Conservation (phyloP, 2,329 filamentous ascomycete species). For the Rutstroemia sydowiana region DNA sequence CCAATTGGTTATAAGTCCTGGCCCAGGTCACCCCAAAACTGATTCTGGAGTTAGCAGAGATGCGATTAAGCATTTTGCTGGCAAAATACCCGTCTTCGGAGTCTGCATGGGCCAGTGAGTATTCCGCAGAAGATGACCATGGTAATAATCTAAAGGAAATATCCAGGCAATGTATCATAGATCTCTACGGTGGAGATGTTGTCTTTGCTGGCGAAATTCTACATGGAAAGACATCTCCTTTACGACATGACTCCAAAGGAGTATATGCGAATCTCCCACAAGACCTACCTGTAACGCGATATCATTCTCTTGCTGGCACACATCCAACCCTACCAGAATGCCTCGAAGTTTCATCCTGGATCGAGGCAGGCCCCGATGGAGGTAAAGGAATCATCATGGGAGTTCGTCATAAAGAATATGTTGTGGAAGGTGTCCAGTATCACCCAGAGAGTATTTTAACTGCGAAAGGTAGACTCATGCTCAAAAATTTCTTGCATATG, state of each 20-base stretch:
- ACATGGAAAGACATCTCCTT: slow-evolving; percentile 90
- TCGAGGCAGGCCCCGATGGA: slow-evolving; percentile 64
- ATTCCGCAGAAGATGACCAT: slow-evolving; percentile 10
- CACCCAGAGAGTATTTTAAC: slow-evolving; percentile 97
- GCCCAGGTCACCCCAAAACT: slow-evolving; percentile 82
- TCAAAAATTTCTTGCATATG: slow-evolving; percentile 85
- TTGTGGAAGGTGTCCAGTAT: slow-evolving; percentile 95
- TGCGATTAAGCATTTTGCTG: slow-evolving; percentile 83
- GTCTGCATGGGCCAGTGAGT: slow-evolving; percentile 95
- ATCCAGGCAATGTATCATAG: slow-evolving; percentile 83
- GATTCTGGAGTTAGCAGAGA: slow-evolving; percentile 92
- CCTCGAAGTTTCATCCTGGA: slow-evolving; percentile 88
- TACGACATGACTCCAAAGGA: slow-evolving; percentile 86
- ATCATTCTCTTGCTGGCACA: slow-evolving; percentile 92
- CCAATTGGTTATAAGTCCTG: slow-evolving; percentile 89
- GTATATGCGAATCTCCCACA: slow-evolving; percentile 78
- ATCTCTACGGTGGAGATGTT: slow-evolving; percentile 85
- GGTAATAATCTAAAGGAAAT: neutral
- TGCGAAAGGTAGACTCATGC: slow-evolving; percentile 78
- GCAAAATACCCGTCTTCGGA: slow-evolving; percentile 92
- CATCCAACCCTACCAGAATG: slow-evolving; percentile 77
- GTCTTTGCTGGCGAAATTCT: slow-evolving; percentile 92
- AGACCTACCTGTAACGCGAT: slow-evolving; percentile 80
- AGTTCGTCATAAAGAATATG: slow-evolving; percentile 82
- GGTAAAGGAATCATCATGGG: slow-evolving; percentile 91